These are phyloP conservation scores for Phytophthora brassicae DNA, from an alignment of 352 stramenopile genomes.

Conservation along the genomic window DNA sequence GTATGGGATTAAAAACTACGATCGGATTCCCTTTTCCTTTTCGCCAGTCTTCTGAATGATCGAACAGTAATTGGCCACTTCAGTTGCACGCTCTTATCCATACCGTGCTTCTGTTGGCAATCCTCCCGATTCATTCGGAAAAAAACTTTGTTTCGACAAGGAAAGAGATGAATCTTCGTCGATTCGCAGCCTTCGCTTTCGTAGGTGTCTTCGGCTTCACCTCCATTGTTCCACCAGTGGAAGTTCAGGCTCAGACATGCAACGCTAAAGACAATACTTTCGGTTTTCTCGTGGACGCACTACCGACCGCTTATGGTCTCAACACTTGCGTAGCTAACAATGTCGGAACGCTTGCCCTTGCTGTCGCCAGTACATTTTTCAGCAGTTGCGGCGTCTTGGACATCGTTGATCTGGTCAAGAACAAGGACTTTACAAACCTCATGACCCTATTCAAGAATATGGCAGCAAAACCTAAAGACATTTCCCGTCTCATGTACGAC, in stretches of 20 bases:
- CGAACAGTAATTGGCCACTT: conserved; percentile 15
- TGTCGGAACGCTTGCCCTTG: conserved; percentile 25
- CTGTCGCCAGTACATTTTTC: conserved; percentile 33
- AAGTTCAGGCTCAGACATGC: conserved; percentile 30
- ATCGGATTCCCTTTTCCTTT: conserved; percentile 20
- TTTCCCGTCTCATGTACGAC: conserved; percentile 48
- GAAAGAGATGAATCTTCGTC: conserved; percentile 28
- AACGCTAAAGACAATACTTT: conserved; percentile 24
- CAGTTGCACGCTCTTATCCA: background rate
- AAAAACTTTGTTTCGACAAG: conserved; percentile 6
- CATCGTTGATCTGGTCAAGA: conserved; percentile 38
- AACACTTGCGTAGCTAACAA: conserved; percentile 61
- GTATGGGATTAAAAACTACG: conserved; percentile 21
- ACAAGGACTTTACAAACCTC: conserved; percentile 30
- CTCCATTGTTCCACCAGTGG: background rate
- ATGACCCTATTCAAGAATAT: conserved; percentile 36
- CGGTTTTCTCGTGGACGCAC: conserved; percentile 27
- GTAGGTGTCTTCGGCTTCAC: conserved; percentile 17
- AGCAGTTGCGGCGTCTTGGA: conserved; percentile 41
- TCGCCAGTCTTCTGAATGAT: conserved; percentile 12
- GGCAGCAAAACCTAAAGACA: conserved; percentile 30
- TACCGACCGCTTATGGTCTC: conserved; percentile 43
- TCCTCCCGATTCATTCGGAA: conserved; percentile 20
- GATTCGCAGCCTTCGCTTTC: conserved; percentile 16
- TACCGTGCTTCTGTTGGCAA: too few species aligned